These are phyloP conservation scores for Oenanthe javanica DNA, from an alignment of 140 eudicot species.

Conservation along the genomic window DNA sequence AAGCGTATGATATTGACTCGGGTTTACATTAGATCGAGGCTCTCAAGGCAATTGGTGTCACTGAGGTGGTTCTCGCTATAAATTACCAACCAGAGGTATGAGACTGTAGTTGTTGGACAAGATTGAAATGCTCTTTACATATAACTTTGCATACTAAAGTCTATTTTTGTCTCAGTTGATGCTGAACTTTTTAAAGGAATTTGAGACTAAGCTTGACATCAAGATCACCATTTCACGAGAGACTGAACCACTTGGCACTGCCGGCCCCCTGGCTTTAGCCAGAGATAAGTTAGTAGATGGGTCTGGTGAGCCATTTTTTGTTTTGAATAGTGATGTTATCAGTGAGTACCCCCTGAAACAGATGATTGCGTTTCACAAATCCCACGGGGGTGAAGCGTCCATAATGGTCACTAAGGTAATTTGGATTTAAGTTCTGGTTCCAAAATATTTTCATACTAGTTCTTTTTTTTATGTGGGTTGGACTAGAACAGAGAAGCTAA, in stretches of 20 bases:
- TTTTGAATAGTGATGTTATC: slow-evolving; percentile 93
- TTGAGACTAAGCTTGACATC: slow-evolving; percentile 82
- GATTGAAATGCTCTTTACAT: neutral
- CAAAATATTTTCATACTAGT: neutral
- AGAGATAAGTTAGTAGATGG: slow-evolving; percentile 71
- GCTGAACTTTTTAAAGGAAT: slow-evolving; percentile 88
- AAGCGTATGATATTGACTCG: neutral
- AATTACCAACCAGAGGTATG: slow-evolving; percentile 97
- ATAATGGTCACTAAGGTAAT: slow-evolving; percentile 90
- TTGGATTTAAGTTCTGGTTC: neutral
- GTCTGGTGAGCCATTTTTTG: slow-evolving; percentile 91
- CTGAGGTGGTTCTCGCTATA: slow-evolving; percentile 94
- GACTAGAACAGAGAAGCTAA: neutral
- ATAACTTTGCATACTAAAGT: neutral
- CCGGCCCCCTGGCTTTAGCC: slow-evolving; percentile 96
- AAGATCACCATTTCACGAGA: slow-evolving; percentile 88
- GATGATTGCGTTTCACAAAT: slow-evolving; percentile 87
- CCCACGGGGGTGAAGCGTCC: slow-evolving; percentile 99
- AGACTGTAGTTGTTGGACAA: neutral
- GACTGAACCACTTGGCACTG: slow-evolving; percentile 98
- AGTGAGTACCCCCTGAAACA: slow-evolving; percentile 83
- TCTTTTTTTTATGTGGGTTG: neutral
- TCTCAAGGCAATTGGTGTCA: slow-evolving; percentile 85
- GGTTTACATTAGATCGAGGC: slow-evolving; percentile 71
- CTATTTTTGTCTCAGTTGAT: slow-evolving; percentile 47